Evolutionary conservation across 2,329 filamentous ascomycete species (phyloP), one percentile per base, ranked within the genome.

Genomic region (Exophiala sideris): DNA sequence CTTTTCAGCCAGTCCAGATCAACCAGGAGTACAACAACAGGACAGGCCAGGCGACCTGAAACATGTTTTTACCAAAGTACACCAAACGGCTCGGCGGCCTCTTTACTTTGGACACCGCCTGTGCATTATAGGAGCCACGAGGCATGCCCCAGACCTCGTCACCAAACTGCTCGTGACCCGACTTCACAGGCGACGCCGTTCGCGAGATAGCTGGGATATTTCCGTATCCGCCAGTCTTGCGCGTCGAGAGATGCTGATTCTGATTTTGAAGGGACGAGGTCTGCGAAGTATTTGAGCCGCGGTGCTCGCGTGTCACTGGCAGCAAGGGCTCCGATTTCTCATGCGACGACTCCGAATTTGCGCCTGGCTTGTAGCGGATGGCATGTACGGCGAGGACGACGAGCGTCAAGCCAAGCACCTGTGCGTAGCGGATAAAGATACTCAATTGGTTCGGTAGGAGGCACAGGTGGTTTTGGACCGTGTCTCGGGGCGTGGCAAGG

Each of bases 401-500:
- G 0, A 84, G 50, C 1, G 80, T 84, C 36, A 83, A 53, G 7
- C 67, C 76, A 1, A 86, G 75, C 12, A 94, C 76, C 24, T 80
- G 74, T 33, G 78, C 82, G 67, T 99, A 99, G 52, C 82, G 81
- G 57, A 94, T 83, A 70, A 92, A 95, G 5, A 91, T 91, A 46
- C 81, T 81, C 9, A 96, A 76, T 70, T 96, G 91, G 69, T 92
- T 90, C 0, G 94, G 94, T 7, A 97, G 78, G 1, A 99, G 80
- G 67, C 94, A 99, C 2, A 97, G 81, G 60, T 95, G 89, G 1
- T 89, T 94, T 71, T 97, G 89, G 3, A 96, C 72, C 0, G 92
- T 96, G 21, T 65, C 56, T 39, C 54, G 48, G 1, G 67, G 58
- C 1, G 60, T 62, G 0, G 65, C 57, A 2, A 60, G 56, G 4